Evolutionary conservation across 139 green algal genomes (phyloP).

Genomic region (Chlamydomonas incerta): DNA sequence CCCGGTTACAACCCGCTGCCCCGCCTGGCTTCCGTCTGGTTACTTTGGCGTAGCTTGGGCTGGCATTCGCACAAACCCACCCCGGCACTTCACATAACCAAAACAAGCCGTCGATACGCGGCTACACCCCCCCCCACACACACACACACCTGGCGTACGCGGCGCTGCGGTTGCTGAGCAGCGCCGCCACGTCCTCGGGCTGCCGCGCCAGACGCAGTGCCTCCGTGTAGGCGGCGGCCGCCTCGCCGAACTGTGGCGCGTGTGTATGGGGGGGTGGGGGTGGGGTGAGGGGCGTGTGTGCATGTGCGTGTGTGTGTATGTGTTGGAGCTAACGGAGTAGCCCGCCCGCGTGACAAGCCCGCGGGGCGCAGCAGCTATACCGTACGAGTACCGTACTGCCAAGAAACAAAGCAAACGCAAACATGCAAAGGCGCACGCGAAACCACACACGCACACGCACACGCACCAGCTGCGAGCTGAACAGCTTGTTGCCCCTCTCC

Average conservation of each 20-base stretch:
- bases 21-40: no score
- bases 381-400: neutral
- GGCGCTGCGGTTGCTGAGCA: conserved; percentile 54
- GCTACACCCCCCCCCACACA: no score
- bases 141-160: conserved; percentile 56
- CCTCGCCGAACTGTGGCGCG: conserved; percentile 7
- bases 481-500: conserved; percentile 24
- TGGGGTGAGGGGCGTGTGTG: no score
- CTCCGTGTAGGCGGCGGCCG: conserved; percentile 27
- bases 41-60: no score
- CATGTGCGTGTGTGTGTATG: no score
- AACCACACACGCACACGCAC: neutral
- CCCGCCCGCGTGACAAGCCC: no score
- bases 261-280: no score
- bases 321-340: no score
- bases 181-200: conserved; percentile 20
- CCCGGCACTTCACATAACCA: no score
- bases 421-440: neutral
- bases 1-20: no score
- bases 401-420: neutral
- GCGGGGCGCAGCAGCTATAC: neutral
- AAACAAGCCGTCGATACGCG: no score
- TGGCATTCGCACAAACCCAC: no score
- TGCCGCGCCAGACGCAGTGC: neutral
- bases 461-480: neutral